Conservation (phyloP, 2,329 filamentous ascomycete genomes). For the Fusarium foetens region DNA sequence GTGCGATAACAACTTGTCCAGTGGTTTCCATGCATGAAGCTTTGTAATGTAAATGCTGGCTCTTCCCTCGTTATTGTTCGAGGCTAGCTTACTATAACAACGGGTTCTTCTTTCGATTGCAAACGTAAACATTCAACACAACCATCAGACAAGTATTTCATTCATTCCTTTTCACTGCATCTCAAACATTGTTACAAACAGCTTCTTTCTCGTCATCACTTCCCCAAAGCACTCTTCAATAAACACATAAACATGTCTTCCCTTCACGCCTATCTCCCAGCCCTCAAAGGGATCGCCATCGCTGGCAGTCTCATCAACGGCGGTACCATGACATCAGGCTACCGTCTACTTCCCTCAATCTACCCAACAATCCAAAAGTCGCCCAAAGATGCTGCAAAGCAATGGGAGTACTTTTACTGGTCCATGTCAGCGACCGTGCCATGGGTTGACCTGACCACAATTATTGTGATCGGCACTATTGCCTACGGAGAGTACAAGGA, state of each 20-base stretch:
- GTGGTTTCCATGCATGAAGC: no score
- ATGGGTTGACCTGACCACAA: slow-evolving; percentile 23
- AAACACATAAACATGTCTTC: not conserved
- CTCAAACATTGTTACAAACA: not conserved
- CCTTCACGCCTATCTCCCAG: slow-evolving; percentile 12
- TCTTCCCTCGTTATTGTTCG: rapidly evolving
- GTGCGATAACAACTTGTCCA: not conserved
- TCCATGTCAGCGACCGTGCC: slow-evolving; percentile 32
- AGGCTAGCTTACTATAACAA: not conserved
- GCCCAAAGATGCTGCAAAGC: slow-evolving; percentile 27
- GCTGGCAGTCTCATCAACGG: slow-evolving; percentile 33
- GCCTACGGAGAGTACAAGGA: not conserved
- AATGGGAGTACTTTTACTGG: slow-evolving; percentile 36
- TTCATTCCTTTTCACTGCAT: not conserved
- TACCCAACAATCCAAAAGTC: slow-evolving; percentile 24
- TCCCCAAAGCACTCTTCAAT: rapidly evolving
- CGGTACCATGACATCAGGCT: slow-evolving; percentile 34
- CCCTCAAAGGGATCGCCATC: slow-evolving; percentile 26
- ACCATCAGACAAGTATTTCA: rapidly evolving
- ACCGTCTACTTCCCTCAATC: slow-evolving; percentile 29
- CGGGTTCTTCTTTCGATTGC: not conserved
- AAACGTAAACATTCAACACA: rapidly evolving
- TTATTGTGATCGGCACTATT: slow-evolving; percentile 23
- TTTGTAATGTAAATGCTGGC: not conserved
- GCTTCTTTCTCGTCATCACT: rapidly evolving